Percentiles rank a stretch among this genome's conserved stretches.
phyloP scores from a whole-genome alignment of 2,329 filamentous ascomycete genomes.

The Aspergillus novoparasiticus region DNA sequence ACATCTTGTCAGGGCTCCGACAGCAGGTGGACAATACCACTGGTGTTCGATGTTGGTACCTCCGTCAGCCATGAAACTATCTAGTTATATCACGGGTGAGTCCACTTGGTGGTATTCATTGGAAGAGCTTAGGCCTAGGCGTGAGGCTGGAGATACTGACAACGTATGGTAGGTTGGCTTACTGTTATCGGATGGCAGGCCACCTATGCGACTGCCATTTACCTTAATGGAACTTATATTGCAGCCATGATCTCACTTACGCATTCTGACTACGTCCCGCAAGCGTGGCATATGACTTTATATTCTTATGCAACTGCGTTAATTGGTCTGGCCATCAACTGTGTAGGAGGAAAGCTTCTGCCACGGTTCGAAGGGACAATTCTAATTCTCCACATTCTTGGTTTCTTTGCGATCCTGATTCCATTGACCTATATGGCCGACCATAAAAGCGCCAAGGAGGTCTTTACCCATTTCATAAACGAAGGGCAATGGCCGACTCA shows the following conservation, averaged over 20 bases:
- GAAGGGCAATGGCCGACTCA: constrained; percentile 48
- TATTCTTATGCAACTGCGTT: constrained; percentile 48
- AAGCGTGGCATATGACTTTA: constrained; percentile 54
- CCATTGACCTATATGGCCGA: constrained; percentile 48
- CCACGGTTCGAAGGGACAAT: constrained; percentile 53
- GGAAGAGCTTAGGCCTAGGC: fast-evolving
- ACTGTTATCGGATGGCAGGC: constrained; percentile 48
- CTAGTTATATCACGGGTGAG: constrained; percentile 43
- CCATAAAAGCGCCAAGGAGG: constrained; percentile 43
- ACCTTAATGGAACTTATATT: constrained; percentile 36
- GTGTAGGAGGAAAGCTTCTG: constrained; percentile 44
- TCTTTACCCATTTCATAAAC: constrained; percentile 54
- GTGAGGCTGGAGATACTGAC: neutral
- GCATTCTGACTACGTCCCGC: constrained; percentile 35
- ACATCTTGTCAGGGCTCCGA: constrained; percentile 30
- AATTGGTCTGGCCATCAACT: constrained; percentile 47
- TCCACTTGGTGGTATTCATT: neutral
- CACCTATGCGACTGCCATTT: constrained; percentile 40
- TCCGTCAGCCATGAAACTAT: constrained; percentile 31
- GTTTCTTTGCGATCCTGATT: constrained; percentile 56
- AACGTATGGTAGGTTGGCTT: constrained; percentile 38
- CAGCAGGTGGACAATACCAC: constrained; percentile 43
- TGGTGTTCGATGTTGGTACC: constrained; percentile 47
- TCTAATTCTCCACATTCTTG: constrained; percentile 53
- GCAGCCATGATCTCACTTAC: constrained; percentile 43